Conservation (phyloP, 2,329 filamentous ascomycete genomes). For the Pezicula radicicola region DNA sequence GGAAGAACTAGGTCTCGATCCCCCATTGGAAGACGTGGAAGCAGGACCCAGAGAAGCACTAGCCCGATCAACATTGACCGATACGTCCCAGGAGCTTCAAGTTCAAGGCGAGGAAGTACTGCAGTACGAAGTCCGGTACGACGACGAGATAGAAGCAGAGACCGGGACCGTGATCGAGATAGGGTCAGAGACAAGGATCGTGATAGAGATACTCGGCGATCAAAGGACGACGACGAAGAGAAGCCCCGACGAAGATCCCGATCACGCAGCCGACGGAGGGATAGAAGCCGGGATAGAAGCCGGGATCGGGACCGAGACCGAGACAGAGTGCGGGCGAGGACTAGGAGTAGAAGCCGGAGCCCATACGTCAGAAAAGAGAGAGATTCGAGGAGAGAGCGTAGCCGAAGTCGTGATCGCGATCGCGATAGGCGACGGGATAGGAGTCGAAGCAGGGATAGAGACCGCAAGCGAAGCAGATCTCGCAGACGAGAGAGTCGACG, state of each 20-base stretch:
- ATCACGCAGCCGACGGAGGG: conserved; percentile 9
- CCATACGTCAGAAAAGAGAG: conserved; percentile 17
- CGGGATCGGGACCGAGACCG: conserved; percentile 6
- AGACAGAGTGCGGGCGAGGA: conserved; percentile 2
- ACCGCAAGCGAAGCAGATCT: conserved; percentile 1
- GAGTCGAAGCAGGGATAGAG: conserved; percentile 2
- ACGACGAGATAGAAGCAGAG: neutral
- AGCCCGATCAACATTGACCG: conserved; percentile 30
- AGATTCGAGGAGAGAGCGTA: conserved; percentile 9
- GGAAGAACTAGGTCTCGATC: conserved; percentile 27
- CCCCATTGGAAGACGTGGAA: conserved; percentile 17
- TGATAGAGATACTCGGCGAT: conserved; percentile 8
- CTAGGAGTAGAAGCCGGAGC: conserved; percentile 12
- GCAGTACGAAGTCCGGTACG: conserved; percentile 10
- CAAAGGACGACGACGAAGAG: conserved; percentile 10
- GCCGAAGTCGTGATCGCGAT: conserved; percentile 1
- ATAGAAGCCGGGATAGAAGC: conserved; percentile 15
- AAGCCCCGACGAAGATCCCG: conserved; percentile 10
- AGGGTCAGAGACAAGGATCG: conserved; percentile 18
- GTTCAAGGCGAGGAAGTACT: conserved; percentile 19
- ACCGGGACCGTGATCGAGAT: conserved; percentile 6
- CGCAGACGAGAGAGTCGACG: neutral
- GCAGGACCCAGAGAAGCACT: conserved; percentile 26
- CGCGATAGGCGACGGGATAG: conserved; percentile 1
- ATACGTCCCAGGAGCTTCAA: conserved; percentile 25